These are phyloP conservation scores for Trichoderma pleuroti DNA, from an alignment of 2,329 filamentous ascomycete genomes.

Conservation along the genomic window DNA sequence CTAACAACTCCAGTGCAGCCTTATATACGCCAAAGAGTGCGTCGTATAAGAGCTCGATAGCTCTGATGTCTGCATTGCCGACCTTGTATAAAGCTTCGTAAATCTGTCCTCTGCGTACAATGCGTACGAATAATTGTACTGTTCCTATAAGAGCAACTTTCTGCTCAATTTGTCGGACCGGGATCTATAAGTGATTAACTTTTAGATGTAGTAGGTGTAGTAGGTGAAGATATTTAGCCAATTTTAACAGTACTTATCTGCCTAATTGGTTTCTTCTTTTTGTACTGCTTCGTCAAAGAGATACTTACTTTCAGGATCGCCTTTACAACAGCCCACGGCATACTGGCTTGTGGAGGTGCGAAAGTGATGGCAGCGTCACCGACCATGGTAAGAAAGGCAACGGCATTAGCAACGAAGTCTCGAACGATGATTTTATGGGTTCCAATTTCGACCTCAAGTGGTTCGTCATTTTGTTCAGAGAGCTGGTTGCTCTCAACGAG, in stretches of 20 bases:
- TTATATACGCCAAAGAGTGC: not conserved
- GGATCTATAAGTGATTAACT: not conserved
- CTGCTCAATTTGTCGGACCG: not conserved
- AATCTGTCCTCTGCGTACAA: constrained; percentile 3
- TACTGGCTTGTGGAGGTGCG: not conserved
- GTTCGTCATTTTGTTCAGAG: not conserved
- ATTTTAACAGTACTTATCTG: too few relatives aligned
- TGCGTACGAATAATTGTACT: not conserved
- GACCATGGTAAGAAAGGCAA: constrained; percentile 9
- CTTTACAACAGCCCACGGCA: constrained; percentile 9
- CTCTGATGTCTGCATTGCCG: not conserved
- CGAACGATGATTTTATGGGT: not conserved
- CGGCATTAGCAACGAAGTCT: not conserved
- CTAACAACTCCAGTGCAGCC: not conserved
- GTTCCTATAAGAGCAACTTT: not conserved
- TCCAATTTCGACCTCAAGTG: not conserved
- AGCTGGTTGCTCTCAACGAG: not conserved
- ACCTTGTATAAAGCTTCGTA: not conserved
- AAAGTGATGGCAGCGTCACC: constrained; percentile 1
- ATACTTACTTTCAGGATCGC: not conserved
- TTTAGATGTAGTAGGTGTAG: not conserved
- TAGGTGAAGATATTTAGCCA: too few relatives aligned
- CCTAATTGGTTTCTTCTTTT: too few relatives aligned
- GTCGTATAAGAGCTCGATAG: not conserved
- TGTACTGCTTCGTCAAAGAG: too few relatives aligned